These are phyloP conservation scores for Fibroporia radiculosa DNA, from an alignment of 768 basidiomycete species.

Conservation along the genomic window DNA sequence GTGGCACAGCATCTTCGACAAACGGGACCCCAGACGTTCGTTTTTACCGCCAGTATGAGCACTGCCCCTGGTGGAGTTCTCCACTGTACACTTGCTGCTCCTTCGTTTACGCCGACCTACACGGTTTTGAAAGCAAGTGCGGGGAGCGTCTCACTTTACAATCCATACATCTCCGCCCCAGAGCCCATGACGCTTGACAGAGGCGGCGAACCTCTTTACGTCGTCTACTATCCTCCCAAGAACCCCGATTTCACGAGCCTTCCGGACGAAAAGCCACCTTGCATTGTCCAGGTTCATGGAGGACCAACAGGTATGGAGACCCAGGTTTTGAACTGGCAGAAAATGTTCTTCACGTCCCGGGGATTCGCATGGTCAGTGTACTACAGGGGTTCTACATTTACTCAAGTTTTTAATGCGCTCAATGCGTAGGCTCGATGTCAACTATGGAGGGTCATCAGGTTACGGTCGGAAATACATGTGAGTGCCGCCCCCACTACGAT, in stretches of 20 bases:
- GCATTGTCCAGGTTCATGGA: constrained; percentile 58
- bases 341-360: constrained; percentile 59
- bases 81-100: constrained; percentile 24
- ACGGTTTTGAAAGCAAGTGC: constrained; percentile 18
- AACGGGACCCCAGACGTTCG: constrained; percentile 37
- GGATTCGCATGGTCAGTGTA: constrained; percentile 60
- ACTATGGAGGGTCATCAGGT: constrained; percentile 69
- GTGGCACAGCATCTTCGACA: constrained; percentile 25
- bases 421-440: constrained; percentile 53
- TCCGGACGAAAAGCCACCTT: constrained; percentile 55
- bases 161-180: constrained; percentile 39
- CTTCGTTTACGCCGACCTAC: constrained; percentile 17
- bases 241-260: constrained; percentile 53
- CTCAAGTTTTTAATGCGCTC: not conserved
- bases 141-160: constrained; percentile 16
- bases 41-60: constrained; percentile 38
- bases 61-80: constrained; percentile 32
- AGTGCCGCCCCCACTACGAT: constrained; percentile 5
- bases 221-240: constrained; percentile 58
- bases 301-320: constrained; percentile 50
- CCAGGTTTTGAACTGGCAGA: constrained; percentile 45
- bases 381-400: too few species aligned
- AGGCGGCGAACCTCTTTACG: constrained; percentile 40
- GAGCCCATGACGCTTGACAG: constrained; percentile 36
- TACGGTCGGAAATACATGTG: constrained; percentile 63